Conservation (phyloP, 2,329 filamentous ascomycete genomes). For the Penicillium nordicum region DNA sequence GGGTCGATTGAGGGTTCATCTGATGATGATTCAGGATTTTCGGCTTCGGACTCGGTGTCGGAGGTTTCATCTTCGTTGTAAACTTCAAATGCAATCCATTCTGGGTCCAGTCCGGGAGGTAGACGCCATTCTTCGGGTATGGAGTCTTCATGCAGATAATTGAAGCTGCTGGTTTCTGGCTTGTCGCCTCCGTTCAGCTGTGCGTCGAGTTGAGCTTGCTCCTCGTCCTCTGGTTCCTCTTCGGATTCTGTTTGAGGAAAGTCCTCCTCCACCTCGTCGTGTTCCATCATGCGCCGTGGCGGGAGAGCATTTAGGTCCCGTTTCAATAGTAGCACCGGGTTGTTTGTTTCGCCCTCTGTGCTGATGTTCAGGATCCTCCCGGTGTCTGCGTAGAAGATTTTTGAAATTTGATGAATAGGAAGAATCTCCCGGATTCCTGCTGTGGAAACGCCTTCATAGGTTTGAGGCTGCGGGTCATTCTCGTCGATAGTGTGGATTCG, state of each 20-base stretch:
- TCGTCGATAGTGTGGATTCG: conserved; percentile 66
- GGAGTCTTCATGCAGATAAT: conserved; percentile 28
- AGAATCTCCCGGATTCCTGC: conserved; percentile 66
- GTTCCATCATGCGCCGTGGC: conserved; percentile 57
- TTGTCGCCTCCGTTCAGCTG: conserved; percentile 29
- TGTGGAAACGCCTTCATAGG: conserved; percentile 58
- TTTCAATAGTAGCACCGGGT: conserved; percentile 71
- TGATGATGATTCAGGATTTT: conserved; percentile 20
- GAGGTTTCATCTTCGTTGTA: conserved; percentile 63
- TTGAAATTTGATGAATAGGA: conserved; percentile 73
- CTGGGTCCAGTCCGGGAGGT: conserved; percentile 73
- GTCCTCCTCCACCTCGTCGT: conserved; percentile 39
- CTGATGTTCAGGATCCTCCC: conserved; percentile 85
- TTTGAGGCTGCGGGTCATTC: conserved; percentile 52
- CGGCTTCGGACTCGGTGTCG: conserved; percentile 51
- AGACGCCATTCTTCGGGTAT: conserved; percentile 55
- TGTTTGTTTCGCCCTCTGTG: conserved; percentile 64
- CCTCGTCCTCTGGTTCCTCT: conserved; percentile 40
- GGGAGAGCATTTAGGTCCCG: conserved; percentile 63
- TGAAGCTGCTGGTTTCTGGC: conserved; percentile 14
- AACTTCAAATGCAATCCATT: conserved; percentile 90
- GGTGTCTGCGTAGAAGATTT: conserved; percentile 90
- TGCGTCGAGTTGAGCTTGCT: conserved; percentile 39
- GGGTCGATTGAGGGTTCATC: conserved; percentile 39
- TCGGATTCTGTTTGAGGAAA: conserved; percentile 28